Percentiles rank a stretch among this genome's conserved stretches.
phyloP scores from a whole-genome alignment of 2,329 filamentous ascomycete genomes.

The Calonectria hongkongensis region DNA sequence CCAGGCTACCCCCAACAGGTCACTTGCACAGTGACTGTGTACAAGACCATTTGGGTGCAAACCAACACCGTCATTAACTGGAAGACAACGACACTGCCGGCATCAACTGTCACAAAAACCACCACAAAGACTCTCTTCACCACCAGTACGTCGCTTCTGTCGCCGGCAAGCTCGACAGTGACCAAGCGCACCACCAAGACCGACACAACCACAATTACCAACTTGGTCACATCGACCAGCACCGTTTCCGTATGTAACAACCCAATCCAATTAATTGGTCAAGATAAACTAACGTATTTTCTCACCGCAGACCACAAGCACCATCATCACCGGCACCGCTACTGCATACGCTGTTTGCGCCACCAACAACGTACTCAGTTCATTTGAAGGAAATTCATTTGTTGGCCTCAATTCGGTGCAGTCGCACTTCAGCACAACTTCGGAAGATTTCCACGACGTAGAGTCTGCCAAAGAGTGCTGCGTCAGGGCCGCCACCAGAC shows the following conservation, averaged over 20 bases:
- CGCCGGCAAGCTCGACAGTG: not conserved
- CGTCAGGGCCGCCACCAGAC: not conserved
- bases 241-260: not conserved
- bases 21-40: not conserved
- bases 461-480: not conserved
- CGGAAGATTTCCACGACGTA: not conserved
- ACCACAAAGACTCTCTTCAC: not conserved
- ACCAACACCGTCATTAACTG: not conserved
- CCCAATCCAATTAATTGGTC: not conserved
- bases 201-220: not conserved
- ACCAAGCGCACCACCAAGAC: not conserved
- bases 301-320: not conserved
- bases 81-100: not conserved
- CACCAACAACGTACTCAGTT: not conserved
- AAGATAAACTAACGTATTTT: not conserved
- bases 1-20: not conserved
- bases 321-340: not conserved
- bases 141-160: not conserved
- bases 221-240: not conserved
- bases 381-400: not conserved
- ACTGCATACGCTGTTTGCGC: not conserved
- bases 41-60: not conserved
- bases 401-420: not conserved
- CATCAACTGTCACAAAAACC: not conserved
- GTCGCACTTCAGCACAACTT: not conserved